phyloP scores from a whole-genome alignment of 257 asterid genomes.

The Dorcoceras hygrometricum region DNA sequence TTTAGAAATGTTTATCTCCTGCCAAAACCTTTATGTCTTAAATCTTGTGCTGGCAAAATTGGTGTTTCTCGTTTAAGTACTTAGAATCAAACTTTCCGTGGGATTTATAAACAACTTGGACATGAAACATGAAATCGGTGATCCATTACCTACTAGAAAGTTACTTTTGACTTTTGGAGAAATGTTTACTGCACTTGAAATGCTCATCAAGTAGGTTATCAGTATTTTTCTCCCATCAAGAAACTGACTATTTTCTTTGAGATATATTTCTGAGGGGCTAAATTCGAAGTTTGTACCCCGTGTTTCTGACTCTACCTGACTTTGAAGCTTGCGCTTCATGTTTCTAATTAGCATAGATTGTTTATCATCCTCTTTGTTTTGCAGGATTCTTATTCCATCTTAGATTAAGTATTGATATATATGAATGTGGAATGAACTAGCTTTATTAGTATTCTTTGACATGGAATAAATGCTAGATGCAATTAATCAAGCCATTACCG shows the following conservation, averaged over 20 bases:
- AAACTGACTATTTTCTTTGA: neutral
- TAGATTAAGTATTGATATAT: neutral
- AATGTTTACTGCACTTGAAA: neutral
- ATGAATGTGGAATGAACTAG: constrained; percentile 15
- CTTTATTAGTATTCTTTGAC: constrained; percentile 33
- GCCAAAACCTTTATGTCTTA: neutral
- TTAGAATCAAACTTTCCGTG: neutral
- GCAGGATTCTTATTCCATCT: neutral
- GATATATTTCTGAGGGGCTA: neutral
- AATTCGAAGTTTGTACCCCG: neutral
- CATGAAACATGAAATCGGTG: neutral
- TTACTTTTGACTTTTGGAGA: neutral
- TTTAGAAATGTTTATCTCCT: neutral
- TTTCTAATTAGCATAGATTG: neutral
- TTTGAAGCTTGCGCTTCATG: too few species aligned
- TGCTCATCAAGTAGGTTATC: neutral
- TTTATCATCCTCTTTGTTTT: neutral
- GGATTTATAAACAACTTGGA: neutral
- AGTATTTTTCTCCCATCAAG: neutral
- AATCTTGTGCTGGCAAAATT: neutral
- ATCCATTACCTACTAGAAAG: neutral
- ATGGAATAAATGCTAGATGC: constrained; percentile 35
- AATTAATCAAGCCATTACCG: constrained; percentile 27
- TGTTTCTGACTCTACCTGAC: neutral
- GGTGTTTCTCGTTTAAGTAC: neutral